Conservation (phyloP, 306 rosid genomes). For the Pueraria montana region DNA sequence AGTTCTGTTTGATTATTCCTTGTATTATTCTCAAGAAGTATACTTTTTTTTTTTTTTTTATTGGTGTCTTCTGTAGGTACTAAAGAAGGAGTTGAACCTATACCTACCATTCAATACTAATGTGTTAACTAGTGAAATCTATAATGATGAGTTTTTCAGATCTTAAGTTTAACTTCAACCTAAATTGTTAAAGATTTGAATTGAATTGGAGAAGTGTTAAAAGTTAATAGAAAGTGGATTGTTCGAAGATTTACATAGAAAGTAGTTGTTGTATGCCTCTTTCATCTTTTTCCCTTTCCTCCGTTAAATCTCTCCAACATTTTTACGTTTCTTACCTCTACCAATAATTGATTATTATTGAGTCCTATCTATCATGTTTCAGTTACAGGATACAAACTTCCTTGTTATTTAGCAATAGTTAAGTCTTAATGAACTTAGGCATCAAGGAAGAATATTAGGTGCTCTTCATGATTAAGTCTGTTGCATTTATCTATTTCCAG, state of each 20-base stretch:
- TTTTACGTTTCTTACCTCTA: background rate
- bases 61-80: background rate
- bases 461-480: constrained; percentile 19
- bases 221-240: background rate
- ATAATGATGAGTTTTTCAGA: constrained; percentile 4
- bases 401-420: background rate
- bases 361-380: background rate
- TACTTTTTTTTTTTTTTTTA: background rate
- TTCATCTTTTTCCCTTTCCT: background rate
- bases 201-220: background rate
- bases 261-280: background rate
- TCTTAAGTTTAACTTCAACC: background rate
- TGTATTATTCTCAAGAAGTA: background rate
- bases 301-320: background rate
- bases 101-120: background rate
- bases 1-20: background rate
- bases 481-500: constrained; percentile 54
- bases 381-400: constrained; percentile 5
- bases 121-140: background rate
- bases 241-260: background rate
- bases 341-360: background rate
- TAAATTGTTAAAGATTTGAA: background rate
- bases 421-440: constrained; percentile 28
- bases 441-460: background rate
- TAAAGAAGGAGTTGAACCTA: background rate